Conservation (phyloP, 2,329 filamentous ascomycete genomes). For the Cyanodermella asteris region DNA sequence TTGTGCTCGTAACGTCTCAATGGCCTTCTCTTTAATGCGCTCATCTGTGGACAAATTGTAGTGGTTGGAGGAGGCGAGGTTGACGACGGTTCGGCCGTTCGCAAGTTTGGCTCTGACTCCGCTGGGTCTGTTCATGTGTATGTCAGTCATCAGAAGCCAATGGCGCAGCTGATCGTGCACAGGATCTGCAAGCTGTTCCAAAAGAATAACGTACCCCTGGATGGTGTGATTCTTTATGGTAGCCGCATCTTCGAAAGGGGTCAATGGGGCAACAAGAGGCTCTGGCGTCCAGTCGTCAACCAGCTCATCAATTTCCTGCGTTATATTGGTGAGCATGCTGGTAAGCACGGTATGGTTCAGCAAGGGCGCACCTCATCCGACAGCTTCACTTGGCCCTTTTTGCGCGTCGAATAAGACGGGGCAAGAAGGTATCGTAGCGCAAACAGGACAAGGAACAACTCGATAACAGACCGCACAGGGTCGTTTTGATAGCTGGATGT, state of each 20-base stretch:
- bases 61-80: conserved; percentile 89
- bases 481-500: conserved; percentile 96
- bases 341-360: conserved; percentile 1
- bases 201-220: conserved; percentile 20
- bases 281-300: conserved; percentile 95
- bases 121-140: conserved; percentile 39
- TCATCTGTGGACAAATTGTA: conserved; percentile 95
- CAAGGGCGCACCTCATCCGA: conserved; percentile 44
- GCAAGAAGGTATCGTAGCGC: conserved; percentile 83
- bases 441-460: conserved; percentile 84
- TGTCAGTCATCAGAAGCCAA: conserved; percentile 3
- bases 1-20: conserved; percentile 81
- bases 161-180: neutral
- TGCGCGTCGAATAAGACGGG: conserved; percentile 78
- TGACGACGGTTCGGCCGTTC: conserved; percentile 75
- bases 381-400: conserved; percentile 72
- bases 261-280: conserved; percentile 57
- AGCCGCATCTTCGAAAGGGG: conserved; percentile 49
- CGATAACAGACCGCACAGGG: conserved; percentile 77
- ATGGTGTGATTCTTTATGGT: neutral
- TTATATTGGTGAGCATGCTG: conserved; percentile 4
- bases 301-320: conserved; percentile 76
- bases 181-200: conserved; percentile 4
- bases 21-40: conserved; percentile 79
- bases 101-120: conserved; percentile 75